Evolutionary conservation across 169 alveolate genomes (phyloP).

Genomic region (Eimeria acervulina): DNA sequence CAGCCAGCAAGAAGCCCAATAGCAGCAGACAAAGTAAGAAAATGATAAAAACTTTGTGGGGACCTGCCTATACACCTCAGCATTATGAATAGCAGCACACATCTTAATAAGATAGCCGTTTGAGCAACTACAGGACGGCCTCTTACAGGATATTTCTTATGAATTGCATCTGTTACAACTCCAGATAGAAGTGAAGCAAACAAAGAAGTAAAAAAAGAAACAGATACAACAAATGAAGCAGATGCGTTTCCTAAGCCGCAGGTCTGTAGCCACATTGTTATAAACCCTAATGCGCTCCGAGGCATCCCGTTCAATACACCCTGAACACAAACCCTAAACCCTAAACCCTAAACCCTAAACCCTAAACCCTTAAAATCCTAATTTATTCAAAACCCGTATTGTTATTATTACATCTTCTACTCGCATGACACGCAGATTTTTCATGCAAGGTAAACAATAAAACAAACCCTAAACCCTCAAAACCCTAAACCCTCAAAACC

Average conservation of each 20-base stretch:
- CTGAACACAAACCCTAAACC: slow-evolving; percentile 20
- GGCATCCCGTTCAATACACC: slow-evolving; percentile 92
- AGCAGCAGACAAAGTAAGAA: slow-evolving; percentile 83
- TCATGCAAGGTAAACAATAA: no score
- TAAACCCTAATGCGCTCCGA: slow-evolving; percentile 91
- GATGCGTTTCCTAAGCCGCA: slow-evolving; percentile 90
- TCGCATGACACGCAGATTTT: no score
- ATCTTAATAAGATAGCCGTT: slow-evolving; percentile 85
- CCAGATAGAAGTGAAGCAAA: slow-evolving; percentile 94
- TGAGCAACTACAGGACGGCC: slow-evolving; percentile 89
- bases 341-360: slow-evolving; percentile 16
- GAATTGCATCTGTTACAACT: slow-evolving; percentile 88
- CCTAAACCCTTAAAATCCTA: no score
- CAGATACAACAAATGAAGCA: slow-evolving; percentile 90
- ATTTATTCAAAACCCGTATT: no score
- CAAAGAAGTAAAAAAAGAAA: slow-evolving; percentile 85
- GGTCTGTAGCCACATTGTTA: slow-evolving; percentile 92
- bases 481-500: neutral
- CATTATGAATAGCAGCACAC: slow-evolving; percentile 80
- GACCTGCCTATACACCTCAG: slow-evolving; percentile 7
- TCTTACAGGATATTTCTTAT: slow-evolving; percentile 87
- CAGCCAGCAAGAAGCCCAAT: slow-evolving; percentile 91
- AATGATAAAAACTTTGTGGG: slow-evolving; percentile 78
- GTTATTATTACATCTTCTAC: no score
- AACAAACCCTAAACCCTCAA: no score